Conservation (phyloP, 768 basidiomycete species). For the Psilocybe tampanensis region DNA sequence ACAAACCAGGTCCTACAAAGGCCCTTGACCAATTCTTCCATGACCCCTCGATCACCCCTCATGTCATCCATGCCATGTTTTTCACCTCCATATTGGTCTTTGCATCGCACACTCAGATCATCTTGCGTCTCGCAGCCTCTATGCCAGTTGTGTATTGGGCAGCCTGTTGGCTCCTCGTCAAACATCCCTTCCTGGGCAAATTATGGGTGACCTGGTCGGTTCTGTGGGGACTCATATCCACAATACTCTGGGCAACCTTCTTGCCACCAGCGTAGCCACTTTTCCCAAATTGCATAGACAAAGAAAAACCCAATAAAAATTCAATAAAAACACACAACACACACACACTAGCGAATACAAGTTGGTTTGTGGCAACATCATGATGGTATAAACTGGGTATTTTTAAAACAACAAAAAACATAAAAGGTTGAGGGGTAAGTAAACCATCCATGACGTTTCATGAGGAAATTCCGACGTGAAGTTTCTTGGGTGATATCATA, state of each 20-base stretch:
- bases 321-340: no score
- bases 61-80: slow-evolving; percentile 73
- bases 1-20: background rate
- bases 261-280: slow-evolving; percentile 87
- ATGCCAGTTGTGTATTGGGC: slow-evolving; percentile 89
- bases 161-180: slow-evolving; percentile 64
- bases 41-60: slow-evolving; percentile 52
- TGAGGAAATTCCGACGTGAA: no score
- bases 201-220: slow-evolving; percentile 80
- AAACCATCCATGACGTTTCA: no score
- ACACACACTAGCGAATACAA: background rate
- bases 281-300: no score
- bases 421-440: no score
- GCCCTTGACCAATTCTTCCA: background rate
- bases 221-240: slow-evolving; percentile 70
- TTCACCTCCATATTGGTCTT: slow-evolving; percentile 69
- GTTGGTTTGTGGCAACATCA: background rate
- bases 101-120: slow-evolving; percentile 86
- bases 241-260: slow-evolving; percentile 82
- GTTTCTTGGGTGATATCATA: no score
- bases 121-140: slow-evolving; percentile 73
- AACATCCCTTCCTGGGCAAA: slow-evolving; percentile 48
- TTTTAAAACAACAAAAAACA: no score
- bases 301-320: no score
- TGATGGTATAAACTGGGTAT: no score